Evolutionary conservation across 352 stramenopile species (phyloP), one percentile per base, ranked within the genome.

Genomic region (Phytopythium chamaehyphon): DNA sequence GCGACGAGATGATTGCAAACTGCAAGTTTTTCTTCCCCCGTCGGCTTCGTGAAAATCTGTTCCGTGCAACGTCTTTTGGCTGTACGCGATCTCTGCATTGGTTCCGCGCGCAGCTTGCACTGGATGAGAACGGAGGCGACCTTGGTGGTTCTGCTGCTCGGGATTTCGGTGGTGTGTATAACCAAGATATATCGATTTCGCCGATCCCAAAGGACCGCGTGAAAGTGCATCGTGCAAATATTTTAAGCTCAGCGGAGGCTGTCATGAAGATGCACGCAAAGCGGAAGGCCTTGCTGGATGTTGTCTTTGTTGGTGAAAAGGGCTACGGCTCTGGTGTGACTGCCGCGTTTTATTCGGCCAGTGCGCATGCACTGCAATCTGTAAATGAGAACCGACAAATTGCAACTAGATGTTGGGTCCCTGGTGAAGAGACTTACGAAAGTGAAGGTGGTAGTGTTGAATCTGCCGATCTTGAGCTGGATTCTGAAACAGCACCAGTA

Each of bases 201-300:
- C 83, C 81, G 6, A 83, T 94, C 37, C 83, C 83, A 10, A 94
- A 93, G 59, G 82, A 94, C 47, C 82, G 82, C n/a, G 84, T 91
- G 45, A 92, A 90, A 33, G 80, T 94, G 9, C 64, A 87, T 49
- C 79, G 84, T 18, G 66, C 68, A 16, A 88, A 88, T 37, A 83
- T 94, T 39, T 49, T 94, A 33, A 69, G 73, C 42, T 91, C 80
- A 0, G 84, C 84, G 0, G 80, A 94, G 19, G 73, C 72, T 3
- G 71, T 92, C 6, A 90, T 94, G 79, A 89, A 92, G 59, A 87
- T 91, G 74, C 82, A 94, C 26, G 76, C 64, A 5, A 93, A 92
- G 59, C 80, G 82, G 4, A 88, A 87, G 57, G 80, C 82, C 23
- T 82, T 94, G 18, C 51, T 94, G 28, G 84, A 94, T 59, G 78